Base-by-base conservation (phyloP, 1,284 basidiomycete species). In the Neolentinus lepideus region DNA sequence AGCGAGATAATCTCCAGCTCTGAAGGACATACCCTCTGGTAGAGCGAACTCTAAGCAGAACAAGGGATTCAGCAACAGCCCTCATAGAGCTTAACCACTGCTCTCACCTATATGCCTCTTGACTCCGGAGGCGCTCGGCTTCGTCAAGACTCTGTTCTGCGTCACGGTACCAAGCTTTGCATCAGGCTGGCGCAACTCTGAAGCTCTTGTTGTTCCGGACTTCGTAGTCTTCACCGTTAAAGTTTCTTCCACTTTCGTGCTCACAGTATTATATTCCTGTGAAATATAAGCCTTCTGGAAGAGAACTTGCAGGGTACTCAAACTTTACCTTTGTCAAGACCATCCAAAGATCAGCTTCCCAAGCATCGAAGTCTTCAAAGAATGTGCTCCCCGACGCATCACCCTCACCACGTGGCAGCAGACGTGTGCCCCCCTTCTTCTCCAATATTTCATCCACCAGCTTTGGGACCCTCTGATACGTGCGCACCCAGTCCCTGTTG, bases 401-500 rank as follows among this genome's bases (percentile, higher is more conserved):
- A 0, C 73, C 75, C 36, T 66, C 69, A 1, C 75, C 76, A 16
- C 74, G 67, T 46, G 66, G 58, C 12, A 75, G 52, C 9, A 81
- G 63, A 21, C 76, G 66, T 54, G 66, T 67, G n/a, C 65, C 78
- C 2, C 78, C 78, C 29, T 66, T 66, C 53, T 68, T 61, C 36
- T 66, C 72, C 9, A 81, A 60, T 12, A 66, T 58, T 10, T 66
- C 60, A 61, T 81, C 78, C 57, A 76, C 67, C 2, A 75, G 60
- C 52, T 53, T 73, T 8, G 80, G 80, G 27, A 82, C 74, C n/a
- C 70, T 67, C 64, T 81, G 79, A 65, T 73, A 81, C 1, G 79
- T 80, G 35, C 69, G 63, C 21, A 69, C 71, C 79, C 80, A 82
- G 61, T 81, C 80, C 55, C 70, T 71, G 63, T 81, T 79, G 3